Evolutionary conservation across 2,329 filamentous ascomycete genomes (phyloP).

Genomic region (Exophiala mesophila): DNA sequence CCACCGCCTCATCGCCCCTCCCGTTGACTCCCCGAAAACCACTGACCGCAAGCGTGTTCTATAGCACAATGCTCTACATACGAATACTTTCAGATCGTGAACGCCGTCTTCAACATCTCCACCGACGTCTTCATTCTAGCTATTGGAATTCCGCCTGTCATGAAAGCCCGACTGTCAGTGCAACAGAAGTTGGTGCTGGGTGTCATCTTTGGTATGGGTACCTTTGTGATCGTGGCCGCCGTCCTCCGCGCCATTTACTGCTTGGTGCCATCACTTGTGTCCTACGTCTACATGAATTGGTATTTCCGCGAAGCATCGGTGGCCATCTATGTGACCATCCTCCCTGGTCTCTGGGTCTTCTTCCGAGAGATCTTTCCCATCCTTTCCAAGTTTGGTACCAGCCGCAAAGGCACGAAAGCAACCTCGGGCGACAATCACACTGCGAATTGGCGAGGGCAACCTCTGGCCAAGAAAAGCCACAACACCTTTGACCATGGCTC

Average conservation of each 20-base stretch:
- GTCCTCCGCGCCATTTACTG: constrained; percentile 48
- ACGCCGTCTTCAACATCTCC: constrained; percentile 44
- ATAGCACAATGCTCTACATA: constrained; percentile 38
- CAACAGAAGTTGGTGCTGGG: constrained; percentile 42
- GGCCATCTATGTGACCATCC: constrained; percentile 46
- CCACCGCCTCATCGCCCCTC: too few relatives aligned
- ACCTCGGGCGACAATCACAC: constrained; percentile 1
- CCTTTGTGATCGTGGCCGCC: constrained; percentile 46
- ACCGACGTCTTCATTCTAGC: constrained; percentile 41
- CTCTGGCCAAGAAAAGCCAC: neutral
- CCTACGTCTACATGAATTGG: constrained; percentile 42
- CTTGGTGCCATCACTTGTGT: constrained; percentile 35
- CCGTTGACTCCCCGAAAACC: too few relatives aligned
- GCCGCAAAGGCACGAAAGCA: constrained; percentile 1
- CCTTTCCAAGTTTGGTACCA: constrained; percentile 5
- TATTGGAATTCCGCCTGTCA: constrained; percentile 40
- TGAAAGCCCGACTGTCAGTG: constrained; percentile 37
- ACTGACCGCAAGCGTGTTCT: neutral
- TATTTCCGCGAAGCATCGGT: constrained; percentile 44
- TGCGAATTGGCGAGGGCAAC: neutral
- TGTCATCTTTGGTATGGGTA: constrained; percentile 41
- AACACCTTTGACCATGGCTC: neutral
- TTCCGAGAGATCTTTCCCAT: constrained; percentile 44
- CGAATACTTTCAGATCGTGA: constrained; percentile 43
- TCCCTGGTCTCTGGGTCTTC: constrained; percentile 50